Percentiles rank a stretch among this genome's conserved stretches.
These are phyloP conservation scores for Penicillium sp. DNA, from an alignment of 2,329 filamentous ascomycete genomes.

Conservation along the genomic window DNA sequence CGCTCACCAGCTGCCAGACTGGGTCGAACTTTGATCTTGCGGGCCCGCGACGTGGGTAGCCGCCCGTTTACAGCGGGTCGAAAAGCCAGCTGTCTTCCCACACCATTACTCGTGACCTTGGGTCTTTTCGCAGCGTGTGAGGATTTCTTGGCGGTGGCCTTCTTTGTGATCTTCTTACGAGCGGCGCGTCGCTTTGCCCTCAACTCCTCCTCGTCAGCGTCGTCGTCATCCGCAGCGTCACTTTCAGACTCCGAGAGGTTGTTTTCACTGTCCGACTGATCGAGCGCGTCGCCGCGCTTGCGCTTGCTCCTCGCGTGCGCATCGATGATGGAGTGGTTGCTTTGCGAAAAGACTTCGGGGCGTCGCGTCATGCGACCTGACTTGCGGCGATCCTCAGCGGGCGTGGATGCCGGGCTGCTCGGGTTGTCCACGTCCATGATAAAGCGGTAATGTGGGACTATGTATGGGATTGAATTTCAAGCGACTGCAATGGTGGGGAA, in stretches of 20 bases:
- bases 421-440: conserved; percentile 27
- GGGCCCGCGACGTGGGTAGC: conserved; percentile 48
- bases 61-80: conserved; percentile 53
- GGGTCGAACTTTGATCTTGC: conserved; percentile 55
- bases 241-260: conserved; percentile 43
- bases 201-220: conserved; percentile 54
- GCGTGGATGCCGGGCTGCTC: conserved; percentile 21
- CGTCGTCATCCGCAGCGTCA: conserved; percentile 39
- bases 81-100: conserved; percentile 55
- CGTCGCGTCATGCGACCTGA: conserved; percentile 48
- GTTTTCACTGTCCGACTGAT: conserved; percentile 40
- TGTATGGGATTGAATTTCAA: neutral
- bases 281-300: conserved; percentile 48
- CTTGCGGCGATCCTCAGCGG: conserved; percentile 42
- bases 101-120: conserved; percentile 55
- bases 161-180: conserved; percentile 36
- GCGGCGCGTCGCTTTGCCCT: conserved; percentile 45
- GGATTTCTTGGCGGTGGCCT: conserved; percentile 44
- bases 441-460: neutral
- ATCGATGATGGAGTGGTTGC: conserved; percentile 31
- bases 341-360: conserved; percentile 47
- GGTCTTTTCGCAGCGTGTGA: conserved; percentile 54
- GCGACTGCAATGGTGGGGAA: conserved; percentile 5
- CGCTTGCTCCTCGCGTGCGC: conserved; percentile 48
- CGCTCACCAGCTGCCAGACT: conserved; percentile 55